Evolutionary conservation across 805 yeast species (phyloP).

Genomic region (Pichia eremophila): DNA sequence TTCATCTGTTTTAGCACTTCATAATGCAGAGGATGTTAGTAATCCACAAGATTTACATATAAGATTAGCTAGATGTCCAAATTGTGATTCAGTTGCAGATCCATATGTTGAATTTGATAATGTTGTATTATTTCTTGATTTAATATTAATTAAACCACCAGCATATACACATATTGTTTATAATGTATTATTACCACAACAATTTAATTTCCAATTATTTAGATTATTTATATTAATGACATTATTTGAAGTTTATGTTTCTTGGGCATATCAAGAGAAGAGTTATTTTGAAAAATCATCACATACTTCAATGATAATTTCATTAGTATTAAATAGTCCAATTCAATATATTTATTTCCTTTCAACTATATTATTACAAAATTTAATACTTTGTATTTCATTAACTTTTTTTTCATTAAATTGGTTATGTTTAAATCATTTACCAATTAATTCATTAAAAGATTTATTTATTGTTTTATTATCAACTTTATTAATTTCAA

Average conservation of each 20-base stretch:
- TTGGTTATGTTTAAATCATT: conserved; percentile 24
- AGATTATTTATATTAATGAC: conserved; percentile 53
- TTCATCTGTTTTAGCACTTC: conserved; percentile 81
- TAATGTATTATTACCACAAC: conserved; percentile 36
- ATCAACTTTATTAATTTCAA: conserved; percentile 63
- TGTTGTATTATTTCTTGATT: conserved; percentile 74
- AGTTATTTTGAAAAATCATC: conserved; percentile 23
- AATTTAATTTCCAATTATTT: too few species aligned
- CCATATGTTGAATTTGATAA: conserved; percentile 86
- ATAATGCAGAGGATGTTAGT: neutral
- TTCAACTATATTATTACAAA: conserved; percentile 35
- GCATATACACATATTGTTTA: conserved; percentile 83
- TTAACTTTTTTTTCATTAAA: conserved; percentile 8
- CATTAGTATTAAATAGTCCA: conserved; percentile 27
- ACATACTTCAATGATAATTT: conserved; percentile 17
- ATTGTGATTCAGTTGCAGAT: conserved; percentile 72
- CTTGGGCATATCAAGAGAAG: conserved; percentile 87
- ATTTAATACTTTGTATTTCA: conserved; percentile 10
- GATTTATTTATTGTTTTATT: conserved; percentile 21
- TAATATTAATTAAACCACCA: conserved; percentile 74
- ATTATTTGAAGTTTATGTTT: conserved; percentile 79
- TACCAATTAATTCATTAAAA: neutral
- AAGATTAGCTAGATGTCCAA: conserved; percentile 63
- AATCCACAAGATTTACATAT: conserved; percentile 49
- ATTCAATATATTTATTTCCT: conserved; percentile 52